Evolutionary conservation across 2,329 filamentous ascomycete species (phyloP), one percentile per base, ranked within the genome.

Genomic region (Claviceps lovelessii): DNA sequence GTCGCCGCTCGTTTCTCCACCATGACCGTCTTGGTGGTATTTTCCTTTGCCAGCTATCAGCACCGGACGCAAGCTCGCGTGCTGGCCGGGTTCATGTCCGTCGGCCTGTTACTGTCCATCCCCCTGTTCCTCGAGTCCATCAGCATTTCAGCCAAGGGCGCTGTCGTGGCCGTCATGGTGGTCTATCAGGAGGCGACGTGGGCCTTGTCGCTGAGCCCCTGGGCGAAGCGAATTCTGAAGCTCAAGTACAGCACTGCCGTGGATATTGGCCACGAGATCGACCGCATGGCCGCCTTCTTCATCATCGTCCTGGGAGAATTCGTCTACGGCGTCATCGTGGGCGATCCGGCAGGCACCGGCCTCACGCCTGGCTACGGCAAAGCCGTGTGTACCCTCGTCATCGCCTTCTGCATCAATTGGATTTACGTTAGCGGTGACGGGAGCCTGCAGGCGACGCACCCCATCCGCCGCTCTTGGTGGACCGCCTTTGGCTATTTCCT

Each of bases 331-430:
- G 73, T 76, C 49, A 67, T 77, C 42, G 73, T 76, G 11, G 73
- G 72, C 4, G 70, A 71, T 33, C 72, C 73, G 47, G 72, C 73
- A 1, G 74, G 71, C 8, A 63, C 71, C 15, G 74, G 74, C 0
- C 62, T 76, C 47, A 75, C 73, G 29, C 51, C 66, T 1, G 67
- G 70, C 4, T 70, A 74, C 51, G 63, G 68, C 10, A 72, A 73
- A 51, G 73, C 73, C 4, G 66, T 74, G n/a, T 76, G 72, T 63
- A 75, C 73, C 1, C 64, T 77, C 5, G 61, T 76, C 35, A 73
- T 77, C 44, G 73, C 74, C 0, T 77, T 76, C 57, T 74, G 72
- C 58, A 65, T 76, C 52, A 76, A 76, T 55, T 76, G 73, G 73
- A 61, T 76, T 51, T 77, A 76, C 54, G 68, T 73, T 28, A 73